phyloP scores from a whole-genome alignment of 1,139 yeast species.

The Candida glucosophila region DNA sequence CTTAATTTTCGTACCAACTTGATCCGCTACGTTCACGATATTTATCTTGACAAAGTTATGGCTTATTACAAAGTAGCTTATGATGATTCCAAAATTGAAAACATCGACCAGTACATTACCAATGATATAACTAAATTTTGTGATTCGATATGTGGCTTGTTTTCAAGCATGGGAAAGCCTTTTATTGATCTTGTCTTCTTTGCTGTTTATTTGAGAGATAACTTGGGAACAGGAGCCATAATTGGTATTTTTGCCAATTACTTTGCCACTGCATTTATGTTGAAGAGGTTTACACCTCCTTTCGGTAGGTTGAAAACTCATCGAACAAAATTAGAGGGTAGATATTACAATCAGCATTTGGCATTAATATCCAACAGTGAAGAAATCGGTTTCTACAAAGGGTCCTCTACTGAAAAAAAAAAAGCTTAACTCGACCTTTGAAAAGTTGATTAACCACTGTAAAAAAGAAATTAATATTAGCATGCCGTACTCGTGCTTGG shows the following conservation, averaged over 20 bases:
- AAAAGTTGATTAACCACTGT: conserved; percentile 39
- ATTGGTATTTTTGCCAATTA: conserved; percentile 77
- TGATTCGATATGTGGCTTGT: conserved; percentile 73
- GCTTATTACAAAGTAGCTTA: conserved; percentile 71
- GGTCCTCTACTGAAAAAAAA: conserved; percentile 73
- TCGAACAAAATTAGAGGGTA: conserved; percentile 79
- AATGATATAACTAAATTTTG: conserved; percentile 79
- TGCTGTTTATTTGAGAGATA: conserved; percentile 75
- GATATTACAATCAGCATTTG: conserved; percentile 79
- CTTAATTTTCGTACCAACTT: conserved; percentile 79
- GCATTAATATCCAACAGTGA: conserved; percentile 84
- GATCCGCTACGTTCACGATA: conserved; percentile 81
- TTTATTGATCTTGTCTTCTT: conserved; percentile 82
- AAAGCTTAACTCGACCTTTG: conserved; percentile 55
- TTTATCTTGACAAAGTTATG: conserved; percentile 73
- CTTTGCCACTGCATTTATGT: conserved; percentile 66
- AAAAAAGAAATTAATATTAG: conserved; percentile 42
- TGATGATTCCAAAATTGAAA: conserved; percentile 34
- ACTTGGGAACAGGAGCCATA: conserved; percentile 79
- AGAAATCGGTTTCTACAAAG: conserved; percentile 91
- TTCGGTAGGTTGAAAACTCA: conserved; percentile 73
- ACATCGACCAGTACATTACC: conserved; percentile 72
- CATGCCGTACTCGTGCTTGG: conserved; percentile 60
- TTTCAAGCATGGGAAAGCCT: conserved; percentile 88
- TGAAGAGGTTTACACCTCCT: conserved; percentile 72